These are phyloP conservation scores for Arachnopeziza araneosa DNA, from an alignment of 2,329 filamentous ascomycete genomes.

Conservation along the genomic window DNA sequence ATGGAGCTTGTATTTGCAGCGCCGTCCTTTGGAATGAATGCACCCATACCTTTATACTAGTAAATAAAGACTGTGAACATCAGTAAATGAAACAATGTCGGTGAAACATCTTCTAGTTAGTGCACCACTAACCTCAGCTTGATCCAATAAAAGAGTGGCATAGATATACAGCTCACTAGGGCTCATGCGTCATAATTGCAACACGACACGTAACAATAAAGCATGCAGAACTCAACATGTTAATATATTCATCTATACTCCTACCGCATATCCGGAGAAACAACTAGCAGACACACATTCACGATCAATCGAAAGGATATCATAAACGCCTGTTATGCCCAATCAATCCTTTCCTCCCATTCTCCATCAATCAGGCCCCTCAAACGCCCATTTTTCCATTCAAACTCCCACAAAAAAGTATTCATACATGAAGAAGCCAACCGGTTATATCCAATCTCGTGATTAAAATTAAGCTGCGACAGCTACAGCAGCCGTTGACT, in stretches of 20 bases:
- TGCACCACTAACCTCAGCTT: no score
- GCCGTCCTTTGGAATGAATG: no score
- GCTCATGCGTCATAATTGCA: no score
- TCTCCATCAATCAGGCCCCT: neutral
- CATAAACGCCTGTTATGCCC: neutral
- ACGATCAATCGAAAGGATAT: neutral
- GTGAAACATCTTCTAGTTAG: no score
- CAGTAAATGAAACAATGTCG: no score
- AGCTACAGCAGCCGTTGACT: constrained; percentile 16
- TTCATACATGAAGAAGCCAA: neutral
- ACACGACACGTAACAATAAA: neutral
- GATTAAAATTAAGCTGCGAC: constrained; percentile 16
- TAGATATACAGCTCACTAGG: neutral
- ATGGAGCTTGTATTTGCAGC: no score
- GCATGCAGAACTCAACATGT: neutral
- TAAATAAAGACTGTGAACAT: no score
- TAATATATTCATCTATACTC: neutral
- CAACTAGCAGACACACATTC: neutral
- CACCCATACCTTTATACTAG: no score
- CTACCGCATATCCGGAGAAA: neutral
- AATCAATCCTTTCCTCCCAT: neutral
- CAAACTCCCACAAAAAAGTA: neutral
- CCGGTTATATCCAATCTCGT: neutral
- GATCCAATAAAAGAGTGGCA: no score
- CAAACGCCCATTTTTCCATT: neutral